Evolutionary conservation across 2,329 filamentous ascomycete genomes (phyloP).

Genomic region (Gaeumannomyces sp.): DNA sequence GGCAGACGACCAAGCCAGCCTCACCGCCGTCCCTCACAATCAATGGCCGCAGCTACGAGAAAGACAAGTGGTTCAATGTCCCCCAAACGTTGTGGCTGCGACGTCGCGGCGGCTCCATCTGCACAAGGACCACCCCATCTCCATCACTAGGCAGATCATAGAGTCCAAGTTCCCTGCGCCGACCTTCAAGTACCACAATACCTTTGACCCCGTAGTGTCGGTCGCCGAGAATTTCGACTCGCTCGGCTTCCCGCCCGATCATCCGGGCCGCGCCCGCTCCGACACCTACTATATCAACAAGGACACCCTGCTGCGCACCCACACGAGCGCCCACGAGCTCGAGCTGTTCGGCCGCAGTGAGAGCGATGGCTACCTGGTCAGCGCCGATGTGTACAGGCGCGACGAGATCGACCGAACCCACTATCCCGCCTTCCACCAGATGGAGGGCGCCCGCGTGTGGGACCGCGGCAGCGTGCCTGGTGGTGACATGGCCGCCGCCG

Average conservation of each 20-base stretch:
- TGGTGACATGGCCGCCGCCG: constrained; percentile 55
- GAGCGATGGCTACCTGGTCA: constrained; percentile 75
- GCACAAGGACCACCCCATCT: constrained; percentile 82
- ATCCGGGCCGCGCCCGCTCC: constrained; percentile 77
- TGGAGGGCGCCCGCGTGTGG: constrained; percentile 93
- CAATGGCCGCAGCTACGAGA: constrained; percentile 56
- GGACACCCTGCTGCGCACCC: constrained; percentile 77
- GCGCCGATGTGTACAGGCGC: constrained; percentile 89
- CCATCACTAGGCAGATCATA: constrained; percentile 86
- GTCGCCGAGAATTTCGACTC: constrained; percentile 92
- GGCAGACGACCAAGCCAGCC: no score
- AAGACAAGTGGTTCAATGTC: constrained; percentile 81
- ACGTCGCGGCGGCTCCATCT: constrained; percentile 78
- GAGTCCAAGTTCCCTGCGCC: constrained; percentile 76
- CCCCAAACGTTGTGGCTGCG: constrained; percentile 64
- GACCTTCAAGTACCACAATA: constrained; percentile 70
- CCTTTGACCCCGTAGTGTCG: constrained; percentile 76
- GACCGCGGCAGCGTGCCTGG: constrained; percentile 56
- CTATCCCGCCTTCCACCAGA: constrained; percentile 97
- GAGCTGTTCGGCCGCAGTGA: constrained; percentile 69
- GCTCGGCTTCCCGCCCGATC: constrained; percentile 82
- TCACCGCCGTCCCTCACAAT: constrained; percentile 40
- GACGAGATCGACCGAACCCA: constrained; percentile 94
- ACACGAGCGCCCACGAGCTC: constrained; percentile 90
- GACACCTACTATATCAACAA: constrained; percentile 96